Base-by-base conservation (phyloP, 2,329 filamentous ascomycete genomes). In the Chalara sp. region DNA sequence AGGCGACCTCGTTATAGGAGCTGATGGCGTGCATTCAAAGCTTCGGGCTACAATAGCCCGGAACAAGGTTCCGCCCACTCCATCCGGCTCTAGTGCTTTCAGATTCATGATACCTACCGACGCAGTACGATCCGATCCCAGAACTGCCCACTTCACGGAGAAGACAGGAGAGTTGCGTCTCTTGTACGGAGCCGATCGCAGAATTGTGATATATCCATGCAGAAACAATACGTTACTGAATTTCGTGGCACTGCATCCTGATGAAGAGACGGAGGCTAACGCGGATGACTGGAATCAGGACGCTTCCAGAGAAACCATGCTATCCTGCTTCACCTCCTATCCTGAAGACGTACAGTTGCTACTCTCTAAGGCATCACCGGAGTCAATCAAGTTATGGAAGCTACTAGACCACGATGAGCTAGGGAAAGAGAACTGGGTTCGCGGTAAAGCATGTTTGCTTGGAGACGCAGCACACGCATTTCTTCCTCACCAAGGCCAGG, bases 401-500 rank as follows among this genome's bases (percentile, higher is more conserved):
- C 63, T 86, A 2, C 62, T 83, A 1, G 83, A 87, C 72, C 46
- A 12, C 3, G 41, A 10, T 12, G 21, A 10, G 11, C 8, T 44
- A 29, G 28, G 11, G 28, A 44, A 84, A 85, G 78, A 73, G 78
- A 21, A 21, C 21, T 21, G 21, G 21, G 21, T 21, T 21, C 21
- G 21, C 21, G 21, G 21, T 21, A 21, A 21, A 21, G 21, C 21
- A 21, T 21, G 73, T 0, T 62, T 86, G 0, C 64, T 87, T 0
- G 84, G 84, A 0, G 84, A 87, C 61, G 81, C 84, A 0, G 84
- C 81, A 0, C 84, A 88, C 61, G 82, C 84, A 0, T 86, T 87
- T 58, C 68, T 82, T 0, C 84, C 82, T 11, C 76, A 81, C 53
- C 79, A 81, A 65, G 81, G 76, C 0, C 80, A 84, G 61, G 83